These are phyloP conservation scores for Citrullus colocynthis DNA, from an alignment of 306 rosid genomes.

Conservation along the genomic window DNA sequence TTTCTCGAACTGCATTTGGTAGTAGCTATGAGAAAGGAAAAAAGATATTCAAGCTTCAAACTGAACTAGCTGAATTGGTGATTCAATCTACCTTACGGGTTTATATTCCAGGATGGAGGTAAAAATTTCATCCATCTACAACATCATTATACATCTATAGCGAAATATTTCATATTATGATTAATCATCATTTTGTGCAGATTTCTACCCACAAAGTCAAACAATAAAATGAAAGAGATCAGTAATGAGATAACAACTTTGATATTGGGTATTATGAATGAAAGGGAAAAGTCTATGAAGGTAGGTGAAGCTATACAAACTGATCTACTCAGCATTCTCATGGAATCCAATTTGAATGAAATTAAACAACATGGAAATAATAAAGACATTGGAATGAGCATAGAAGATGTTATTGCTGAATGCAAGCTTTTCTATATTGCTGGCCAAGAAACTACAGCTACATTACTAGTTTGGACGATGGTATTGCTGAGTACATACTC, in stretches of 20 bases:
- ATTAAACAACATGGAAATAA: conserved; percentile 6
- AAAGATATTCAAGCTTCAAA: conserved; percentile 13
- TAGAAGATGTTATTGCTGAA: conserved; percentile 32
- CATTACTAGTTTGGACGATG: conserved; percentile 42
- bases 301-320: not conserved
- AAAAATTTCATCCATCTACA: not conserved
- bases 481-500: conserved; percentile 20
- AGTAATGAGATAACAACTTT: conserved; percentile 6
- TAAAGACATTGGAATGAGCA: conserved; percentile 28
- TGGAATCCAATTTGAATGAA: conserved; percentile 36
- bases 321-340: conserved; percentile 14
- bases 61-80: conserved; percentile 5
- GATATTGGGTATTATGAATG: conserved; percentile 16
- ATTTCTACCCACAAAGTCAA: conserved; percentile 10
- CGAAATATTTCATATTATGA: not conserved
- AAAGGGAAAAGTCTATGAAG: conserved; percentile 14
- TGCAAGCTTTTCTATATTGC: conserved; percentile 18
- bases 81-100: not conserved
- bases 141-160: too few species aligned
- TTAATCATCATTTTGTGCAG: not conserved
- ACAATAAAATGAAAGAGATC: conserved; percentile 22
- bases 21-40: conserved; percentile 28
- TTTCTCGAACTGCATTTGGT: conserved; percentile 37
- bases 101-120: not conserved
- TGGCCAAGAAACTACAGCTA: conserved; percentile 49